Percentiles rank a stretch among this genome's conserved stretches.
Conservation (phyloP, 768 basidiomycete species). For the Naganishia randhawae region DNA sequence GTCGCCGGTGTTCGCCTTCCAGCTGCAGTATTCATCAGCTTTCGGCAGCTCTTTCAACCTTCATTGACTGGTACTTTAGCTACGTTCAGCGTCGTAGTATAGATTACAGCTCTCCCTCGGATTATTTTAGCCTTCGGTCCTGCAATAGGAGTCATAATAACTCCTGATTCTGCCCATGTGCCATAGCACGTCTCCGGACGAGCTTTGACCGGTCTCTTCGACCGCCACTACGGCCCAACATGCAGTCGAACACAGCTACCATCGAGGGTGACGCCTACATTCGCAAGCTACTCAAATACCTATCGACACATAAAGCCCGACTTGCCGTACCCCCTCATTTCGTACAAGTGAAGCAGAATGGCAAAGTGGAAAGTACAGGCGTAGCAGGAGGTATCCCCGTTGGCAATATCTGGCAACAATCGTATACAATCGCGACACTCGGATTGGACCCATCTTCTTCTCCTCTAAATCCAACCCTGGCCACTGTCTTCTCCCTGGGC, state of each 20-base stretch:
- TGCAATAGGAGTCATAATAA: neutral
- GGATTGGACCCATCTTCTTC: slow-evolving; percentile 46
- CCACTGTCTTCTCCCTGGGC: slow-evolving; percentile 31
- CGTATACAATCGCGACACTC: slow-evolving; percentile 47
- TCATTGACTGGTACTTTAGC: too few species aligned
- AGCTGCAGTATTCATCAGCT: too few species aligned
- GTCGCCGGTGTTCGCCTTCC: too few species aligned
- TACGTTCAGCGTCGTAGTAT: too few species aligned
- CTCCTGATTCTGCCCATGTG: neutral
- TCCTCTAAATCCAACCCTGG: slow-evolving; percentile 40
- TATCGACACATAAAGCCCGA: slow-evolving; percentile 39
- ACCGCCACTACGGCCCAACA: slow-evolving; percentile 1
- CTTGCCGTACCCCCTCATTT: slow-evolving; percentile 35
- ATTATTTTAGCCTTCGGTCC: neutral
- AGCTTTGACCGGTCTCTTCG: neutral
- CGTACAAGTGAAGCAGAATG: slow-evolving; percentile 11
- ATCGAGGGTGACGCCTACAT: slow-evolving; percentile 42
- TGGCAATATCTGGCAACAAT: slow-evolving; percentile 39
- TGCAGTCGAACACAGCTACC: slow-evolving; percentile 27
- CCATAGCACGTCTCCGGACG: neutral
- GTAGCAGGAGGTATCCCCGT: neutral
- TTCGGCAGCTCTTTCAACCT: too few species aligned
- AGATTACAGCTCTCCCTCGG: too few species aligned
- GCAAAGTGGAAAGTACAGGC: neutral
- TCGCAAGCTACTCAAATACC: slow-evolving; percentile 43